Evolutionary conservation across 345 rosid genomes (phyloP).

Genomic region (Eucalyptus shirleyi): DNA sequence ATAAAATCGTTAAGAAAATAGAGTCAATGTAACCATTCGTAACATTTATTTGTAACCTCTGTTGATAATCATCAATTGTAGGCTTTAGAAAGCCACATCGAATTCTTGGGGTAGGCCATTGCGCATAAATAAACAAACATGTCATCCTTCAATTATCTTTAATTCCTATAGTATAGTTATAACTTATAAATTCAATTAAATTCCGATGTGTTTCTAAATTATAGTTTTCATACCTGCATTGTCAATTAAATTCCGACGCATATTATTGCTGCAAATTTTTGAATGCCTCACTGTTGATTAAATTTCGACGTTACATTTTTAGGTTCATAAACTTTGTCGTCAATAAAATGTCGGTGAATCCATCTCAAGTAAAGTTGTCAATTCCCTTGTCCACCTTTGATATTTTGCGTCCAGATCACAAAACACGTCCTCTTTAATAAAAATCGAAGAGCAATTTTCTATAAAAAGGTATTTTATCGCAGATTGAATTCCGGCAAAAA

Average conservation of each 20-base stretch:
- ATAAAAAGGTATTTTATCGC: no score
- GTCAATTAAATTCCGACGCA: no score
- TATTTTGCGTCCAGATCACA: background rate
- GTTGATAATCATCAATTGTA: background rate
- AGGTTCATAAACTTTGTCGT: accelerated
- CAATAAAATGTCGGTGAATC: no score
- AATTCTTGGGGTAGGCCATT: background rate
- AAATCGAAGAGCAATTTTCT: background rate
- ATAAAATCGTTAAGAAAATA: background rate
- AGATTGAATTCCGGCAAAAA: background rate
- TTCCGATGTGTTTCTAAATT: accelerated
- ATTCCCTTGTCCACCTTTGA: background rate
- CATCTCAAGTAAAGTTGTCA: background rate
- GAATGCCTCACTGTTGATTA: no score
- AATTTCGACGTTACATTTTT: no score
- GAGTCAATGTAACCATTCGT: background rate
- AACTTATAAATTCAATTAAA: background rate
- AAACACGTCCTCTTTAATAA: background rate
- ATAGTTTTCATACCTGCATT: accelerated
- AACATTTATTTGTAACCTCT: background rate
- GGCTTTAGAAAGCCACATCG: background rate
- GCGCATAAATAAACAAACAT: background rate
- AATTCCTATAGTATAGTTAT: no score
- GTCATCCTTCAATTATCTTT: background rate
- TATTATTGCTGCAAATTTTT: no score